These are phyloP conservation scores for Xenoacremonium recifei DNA, from an alignment of 2,329 filamentous ascomycete species.

Conservation along the genomic window DNA sequence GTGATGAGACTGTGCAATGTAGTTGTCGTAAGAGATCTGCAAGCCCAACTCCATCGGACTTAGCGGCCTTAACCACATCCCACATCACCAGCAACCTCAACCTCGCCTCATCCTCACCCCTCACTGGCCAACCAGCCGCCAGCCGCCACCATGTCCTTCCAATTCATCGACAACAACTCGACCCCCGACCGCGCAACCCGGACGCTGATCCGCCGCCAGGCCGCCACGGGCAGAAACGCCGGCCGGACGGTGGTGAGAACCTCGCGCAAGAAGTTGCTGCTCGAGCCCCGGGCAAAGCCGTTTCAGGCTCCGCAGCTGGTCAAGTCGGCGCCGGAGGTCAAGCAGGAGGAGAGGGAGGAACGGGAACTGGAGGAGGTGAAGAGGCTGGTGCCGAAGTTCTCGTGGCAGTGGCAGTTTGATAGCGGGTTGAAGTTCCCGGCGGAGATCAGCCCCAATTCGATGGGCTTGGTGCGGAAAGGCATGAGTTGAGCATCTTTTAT, in stretches of 20 bases:
- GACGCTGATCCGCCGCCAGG: slow-evolving; percentile 11
- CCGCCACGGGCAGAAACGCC: slow-evolving; percentile 11
- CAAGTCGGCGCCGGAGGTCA: no score
- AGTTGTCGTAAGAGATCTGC: no score
- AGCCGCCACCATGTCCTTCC: slow-evolving; percentile 6
- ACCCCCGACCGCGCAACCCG: slow-evolving; percentile 5
- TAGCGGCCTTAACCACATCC: no score
- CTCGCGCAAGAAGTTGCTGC: slow-evolving; percentile 5
- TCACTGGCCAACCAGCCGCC: no score
- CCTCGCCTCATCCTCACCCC: no score
- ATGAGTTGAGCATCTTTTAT: not conserved
- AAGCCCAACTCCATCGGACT: no score
- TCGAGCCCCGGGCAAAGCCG: not conserved
- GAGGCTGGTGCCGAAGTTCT: not conserved
- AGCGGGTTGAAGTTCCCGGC: slow-evolving; percentile 6
- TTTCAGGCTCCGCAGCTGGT: not conserved
- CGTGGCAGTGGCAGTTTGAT: slow-evolving; percentile 5
- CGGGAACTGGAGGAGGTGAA: not conserved
- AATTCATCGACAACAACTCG: slow-evolving; percentile 10
- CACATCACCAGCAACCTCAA: no score
- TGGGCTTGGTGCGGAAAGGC: slow-evolving; percentile 7
- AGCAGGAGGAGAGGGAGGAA: no score
- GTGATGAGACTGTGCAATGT: no score
- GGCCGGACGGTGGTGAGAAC: slow-evolving; percentile 7
- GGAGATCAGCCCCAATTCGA: not conserved